phyloP scores from a whole-genome alignment of 371 early-diverging fungal genomes.

The Apophysomyces sp. region DNA sequence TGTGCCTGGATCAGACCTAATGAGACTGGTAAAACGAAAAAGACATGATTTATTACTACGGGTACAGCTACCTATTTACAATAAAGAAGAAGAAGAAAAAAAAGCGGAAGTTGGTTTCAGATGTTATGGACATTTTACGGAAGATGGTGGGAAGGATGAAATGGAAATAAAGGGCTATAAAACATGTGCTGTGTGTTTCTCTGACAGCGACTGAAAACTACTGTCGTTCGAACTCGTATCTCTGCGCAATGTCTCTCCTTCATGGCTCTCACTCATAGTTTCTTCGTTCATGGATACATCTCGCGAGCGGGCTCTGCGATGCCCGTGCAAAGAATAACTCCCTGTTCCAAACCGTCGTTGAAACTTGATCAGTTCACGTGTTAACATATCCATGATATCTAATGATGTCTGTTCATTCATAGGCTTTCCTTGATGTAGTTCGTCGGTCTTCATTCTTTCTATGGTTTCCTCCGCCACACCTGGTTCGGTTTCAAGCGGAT shows the following conservation, averaged over 20 bases:
- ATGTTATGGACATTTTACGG: not conserved
- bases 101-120: not conserved
- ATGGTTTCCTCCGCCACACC: constrained; percentile 3
- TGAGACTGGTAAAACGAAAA: too few relatives aligned
- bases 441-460: not conserved
- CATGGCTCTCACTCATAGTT: not conserved
- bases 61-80: constrained; percentile 1
- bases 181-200: not conserved
- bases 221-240: not conserved
- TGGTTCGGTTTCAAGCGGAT: constrained; percentile 11
- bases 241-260: not conserved
- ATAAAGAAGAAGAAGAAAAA: not conserved
- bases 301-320: not conserved
- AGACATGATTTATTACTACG: constrained; percentile 1
- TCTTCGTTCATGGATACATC: not conserved
- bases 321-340: not conserved
- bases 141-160: not conserved
- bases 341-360: constrained; percentile 44
- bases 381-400: constrained; percentile 46
- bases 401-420: constrained; percentile 25
- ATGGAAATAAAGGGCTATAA: not conserved
- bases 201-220: not conserved
- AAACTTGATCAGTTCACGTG: constrained; percentile 39
- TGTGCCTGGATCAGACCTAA: too few relatives aligned
- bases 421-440: not conserved